These are phyloP conservation scores for Penicillium sp. DNA, from an alignment of 2,329 filamentous ascomycete genomes.

Conservation along the genomic window DNA sequence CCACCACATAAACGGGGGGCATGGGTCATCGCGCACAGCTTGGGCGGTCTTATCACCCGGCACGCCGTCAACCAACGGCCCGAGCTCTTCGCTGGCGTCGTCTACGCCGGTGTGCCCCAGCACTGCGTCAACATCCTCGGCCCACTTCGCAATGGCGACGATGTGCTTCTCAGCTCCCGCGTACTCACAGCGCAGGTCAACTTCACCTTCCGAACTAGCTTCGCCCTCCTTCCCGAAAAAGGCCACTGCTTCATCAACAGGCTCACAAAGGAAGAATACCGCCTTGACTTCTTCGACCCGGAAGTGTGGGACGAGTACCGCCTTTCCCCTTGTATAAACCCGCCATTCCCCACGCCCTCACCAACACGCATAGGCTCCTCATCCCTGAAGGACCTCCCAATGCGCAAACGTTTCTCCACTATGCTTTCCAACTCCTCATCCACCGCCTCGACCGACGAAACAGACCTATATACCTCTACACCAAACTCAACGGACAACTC, in stretches of 20 bases:
- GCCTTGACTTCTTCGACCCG: slow-evolving; percentile 80
- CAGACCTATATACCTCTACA: slow-evolving; percentile 20
- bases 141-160: slow-evolving; percentile 88
- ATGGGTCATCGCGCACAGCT: slow-evolving; percentile 79
- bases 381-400: slow-evolving; percentile 42
- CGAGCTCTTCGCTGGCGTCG: slow-evolving; percentile 81
- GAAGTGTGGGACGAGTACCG: slow-evolving; percentile 79
- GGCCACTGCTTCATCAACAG: slow-evolving; percentile 88
- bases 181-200: slow-evolving; percentile 92
- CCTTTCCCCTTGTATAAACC: slow-evolving; percentile 76
- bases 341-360: slow-evolving; percentile 62
- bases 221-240: slow-evolving; percentile 81
- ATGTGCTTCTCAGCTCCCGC: slow-evolving; percentile 85
- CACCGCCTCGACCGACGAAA: slow-evolving; percentile 25
- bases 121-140: slow-evolving; percentile 91
- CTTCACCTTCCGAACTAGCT: slow-evolving; percentile 87
- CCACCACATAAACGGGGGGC: slow-evolving; percentile 67
- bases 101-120: slow-evolving; percentile 85
- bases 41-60: slow-evolving; percentile 85
- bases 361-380: slow-evolving; percentile 25
- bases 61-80: slow-evolving; percentile 86
- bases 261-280: slow-evolving; percentile 77
- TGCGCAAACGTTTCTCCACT: slow-evolving; percentile 45
- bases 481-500: not conserved
- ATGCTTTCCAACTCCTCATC: slow-evolving; percentile 30